Evolutionary conservation across 768 basidiomycete species (phyloP), one percentile per base, ranked within the genome.

Genomic region (Psilocybe tampanensis): DNA sequence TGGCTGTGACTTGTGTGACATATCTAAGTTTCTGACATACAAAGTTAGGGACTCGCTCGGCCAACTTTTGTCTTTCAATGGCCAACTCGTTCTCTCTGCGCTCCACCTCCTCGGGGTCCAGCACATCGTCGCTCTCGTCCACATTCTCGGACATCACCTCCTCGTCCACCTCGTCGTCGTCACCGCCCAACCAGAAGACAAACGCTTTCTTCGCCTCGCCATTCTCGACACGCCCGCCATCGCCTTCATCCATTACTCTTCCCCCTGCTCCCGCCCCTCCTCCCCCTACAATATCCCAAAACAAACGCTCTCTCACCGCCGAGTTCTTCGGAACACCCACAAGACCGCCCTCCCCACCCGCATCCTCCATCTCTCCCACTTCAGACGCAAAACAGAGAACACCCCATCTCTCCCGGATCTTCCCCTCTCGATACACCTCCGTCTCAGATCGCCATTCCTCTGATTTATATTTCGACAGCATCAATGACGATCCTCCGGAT

Each of bases 191-290:
- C 3, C 67, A 74, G 41, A 82, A 81, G 70, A 84, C 81, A 9
- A 69, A 77, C 62, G 77, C 79, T 9, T 80, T 81, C 68, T 77
- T 81, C 67, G 70, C 77, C 34, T 74, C 77, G 47, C 70, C 80
- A 6, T 77, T 80, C 67, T 69, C 75, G 15, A 74, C 75, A 0
- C 67, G 68, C 9, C 71, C 77, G 0, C 74, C 75, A 8, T 70
- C 75, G 13, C 72, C 74, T 6, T 70, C 68, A 42, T 63, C 64
- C 21, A 52, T 62, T 11, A 24, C 68, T 3, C 9, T 29, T 9
- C 9, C 29, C 29, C 4, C 29, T 9, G 4, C 29, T 4, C 29
- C 29, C 9, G 5, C 29, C 9, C 29, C 29, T 29, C 29, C 29
- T 29, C 68, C 69, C 0, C 23, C 29, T 17, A 56, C 57, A 50